phyloP scores from a whole-genome alignment of 179 eudicot species.

The Carnegiea gigantea region DNA sequence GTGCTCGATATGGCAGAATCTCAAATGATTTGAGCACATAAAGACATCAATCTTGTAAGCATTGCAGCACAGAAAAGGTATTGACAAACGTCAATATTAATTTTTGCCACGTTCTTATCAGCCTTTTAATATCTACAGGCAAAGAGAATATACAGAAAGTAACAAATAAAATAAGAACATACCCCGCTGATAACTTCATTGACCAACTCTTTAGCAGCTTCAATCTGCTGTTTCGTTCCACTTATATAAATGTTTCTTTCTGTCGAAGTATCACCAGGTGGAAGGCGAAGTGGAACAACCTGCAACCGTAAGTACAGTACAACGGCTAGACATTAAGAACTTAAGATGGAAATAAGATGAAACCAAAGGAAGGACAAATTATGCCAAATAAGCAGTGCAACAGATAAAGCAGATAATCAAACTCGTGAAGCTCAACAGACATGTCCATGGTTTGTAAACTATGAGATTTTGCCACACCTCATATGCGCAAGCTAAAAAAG shows the following conservation, averaged over 20 bases:
- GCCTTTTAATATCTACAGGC: neutral
- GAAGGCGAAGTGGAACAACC: constrained; percentile 91
- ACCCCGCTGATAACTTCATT: constrained; percentile 91
- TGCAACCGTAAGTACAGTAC: constrained; percentile 18
- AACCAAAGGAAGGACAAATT: neutral
- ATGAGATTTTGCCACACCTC: no score
- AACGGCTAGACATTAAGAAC: neutral
- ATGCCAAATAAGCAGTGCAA: no score
- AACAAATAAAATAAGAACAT: constrained; percentile 20
- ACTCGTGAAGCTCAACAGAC: no score
- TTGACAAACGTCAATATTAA: neutral
- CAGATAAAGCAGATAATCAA: no score
- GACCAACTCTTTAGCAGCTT: constrained; percentile 79
- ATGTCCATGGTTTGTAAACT: no score
- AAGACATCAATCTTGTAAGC: no score
- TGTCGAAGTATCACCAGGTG: constrained; percentile 81
- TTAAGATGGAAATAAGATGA: neutral
- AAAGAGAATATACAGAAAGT: neutral
- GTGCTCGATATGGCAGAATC: no score
- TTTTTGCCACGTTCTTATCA: no score
- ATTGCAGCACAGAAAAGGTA: no score
- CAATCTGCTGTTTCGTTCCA: constrained; percentile 81
- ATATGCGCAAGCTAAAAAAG: no score
- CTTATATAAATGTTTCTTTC: constrained; percentile 81
- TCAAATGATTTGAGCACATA: no score